Percentiles rank a stretch among this genome's conserved stretches.
Conservation (phyloP, 2,329 filamentous ascomycete genomes). For the Chaetothyriales sp. region DNA sequence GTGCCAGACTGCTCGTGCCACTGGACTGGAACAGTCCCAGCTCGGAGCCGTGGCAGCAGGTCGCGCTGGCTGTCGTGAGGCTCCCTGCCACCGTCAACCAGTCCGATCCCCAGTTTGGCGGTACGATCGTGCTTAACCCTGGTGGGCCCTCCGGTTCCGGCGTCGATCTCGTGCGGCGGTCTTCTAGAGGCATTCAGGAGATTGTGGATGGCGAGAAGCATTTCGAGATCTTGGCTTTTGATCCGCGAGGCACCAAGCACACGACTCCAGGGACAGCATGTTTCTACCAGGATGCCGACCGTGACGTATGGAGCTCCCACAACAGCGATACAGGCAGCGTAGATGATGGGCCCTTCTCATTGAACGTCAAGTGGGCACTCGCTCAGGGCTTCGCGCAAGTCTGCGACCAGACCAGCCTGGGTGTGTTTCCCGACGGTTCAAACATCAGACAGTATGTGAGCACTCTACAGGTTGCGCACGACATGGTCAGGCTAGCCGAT, state of each 20-base stretch:
- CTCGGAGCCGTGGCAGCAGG: slow-evolving; percentile 19
- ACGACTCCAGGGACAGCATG: slow-evolving; percentile 18
- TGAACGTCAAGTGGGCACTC: slow-evolving; percentile 13
- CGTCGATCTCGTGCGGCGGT: slow-evolving; percentile 19
- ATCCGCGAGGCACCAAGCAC: slow-evolving; percentile 28
- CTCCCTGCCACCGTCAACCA: slow-evolving; percentile 26
- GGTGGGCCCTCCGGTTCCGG: slow-evolving; percentile 28
- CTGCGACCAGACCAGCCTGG: slow-evolving; percentile 10
- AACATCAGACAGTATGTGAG: slow-evolving; percentile 18
- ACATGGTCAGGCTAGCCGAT: slow-evolving; percentile 24
- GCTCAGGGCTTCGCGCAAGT: slow-evolving; percentile 9
- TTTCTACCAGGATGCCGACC: slow-evolving; percentile 13
- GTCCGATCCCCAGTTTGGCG: slow-evolving; percentile 30
- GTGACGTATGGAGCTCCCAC: slow-evolving; percentile 2
- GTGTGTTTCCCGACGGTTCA: slow-evolving; percentile 16
- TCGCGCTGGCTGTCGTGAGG: slow-evolving; percentile 32
- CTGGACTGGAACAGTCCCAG: slow-evolving; percentile 30
- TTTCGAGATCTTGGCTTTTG: slow-evolving; percentile 30
- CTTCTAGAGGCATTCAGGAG: slow-evolving; percentile 10
- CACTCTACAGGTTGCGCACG: slow-evolving; percentile 23
- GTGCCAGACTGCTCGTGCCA: slow-evolving; percentile 35
- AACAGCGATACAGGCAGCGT: slow-evolving; percentile 8
- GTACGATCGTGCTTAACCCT: slow-evolving; percentile 35
- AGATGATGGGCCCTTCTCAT: slow-evolving; percentile 5
- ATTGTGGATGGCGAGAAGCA: slow-evolving; percentile 25